Evolutionary conservation across 805 yeast genomes (phyloP), one percentile per base, ranked within the genome.

Genomic region (Trichomonascus vanleenenianus): DNA sequence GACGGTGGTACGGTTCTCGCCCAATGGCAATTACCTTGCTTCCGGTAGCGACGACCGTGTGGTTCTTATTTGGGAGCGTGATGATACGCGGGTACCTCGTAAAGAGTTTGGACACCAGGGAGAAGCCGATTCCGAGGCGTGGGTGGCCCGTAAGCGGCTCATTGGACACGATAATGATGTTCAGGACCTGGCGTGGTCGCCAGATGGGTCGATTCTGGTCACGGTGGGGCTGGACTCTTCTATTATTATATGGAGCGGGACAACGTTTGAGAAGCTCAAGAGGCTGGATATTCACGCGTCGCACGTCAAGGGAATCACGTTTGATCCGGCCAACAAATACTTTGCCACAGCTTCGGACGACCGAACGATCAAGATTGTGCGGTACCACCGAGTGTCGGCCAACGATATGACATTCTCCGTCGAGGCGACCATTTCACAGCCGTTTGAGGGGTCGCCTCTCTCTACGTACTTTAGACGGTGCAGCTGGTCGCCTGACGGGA

Each of bases 81-180:
- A 93, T 55, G 93, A 83, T 82, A 72, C 59, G 63, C 60, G 68
- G 10, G 47, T 50, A 30, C 73, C 79, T n/a, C 64, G 75, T n/a
- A 55, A 61, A 38, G 79, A 78, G 50, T 83, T 85, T 66, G 95
- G 95, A 11, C 74, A 77, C 30, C 52, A 53, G 39, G 65, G 64
- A 16, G 74, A 79, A 44, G 82, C 77, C 41, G 96, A 88, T 55
- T 58, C 78, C 45, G 98, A 91, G 63, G 95, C 85, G 56, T 91
- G 98, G 98, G 81, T 91, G 1, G 97, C 91, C 1, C 69, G 96
- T 15, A 86, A 86, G 56, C 75, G 97, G 56, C 73, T 88, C 12
- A 96, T 87, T 15, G 98, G 97, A 1, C 99, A 93, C 63, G 97
- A 93, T 52, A 93, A 91, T 60, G 99, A 93, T 67, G 85, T 93